These are phyloP conservation scores for Fusarium sp. DNA, from an alignment of 2,329 filamentous ascomycete species.

Conservation along the genomic window DNA sequence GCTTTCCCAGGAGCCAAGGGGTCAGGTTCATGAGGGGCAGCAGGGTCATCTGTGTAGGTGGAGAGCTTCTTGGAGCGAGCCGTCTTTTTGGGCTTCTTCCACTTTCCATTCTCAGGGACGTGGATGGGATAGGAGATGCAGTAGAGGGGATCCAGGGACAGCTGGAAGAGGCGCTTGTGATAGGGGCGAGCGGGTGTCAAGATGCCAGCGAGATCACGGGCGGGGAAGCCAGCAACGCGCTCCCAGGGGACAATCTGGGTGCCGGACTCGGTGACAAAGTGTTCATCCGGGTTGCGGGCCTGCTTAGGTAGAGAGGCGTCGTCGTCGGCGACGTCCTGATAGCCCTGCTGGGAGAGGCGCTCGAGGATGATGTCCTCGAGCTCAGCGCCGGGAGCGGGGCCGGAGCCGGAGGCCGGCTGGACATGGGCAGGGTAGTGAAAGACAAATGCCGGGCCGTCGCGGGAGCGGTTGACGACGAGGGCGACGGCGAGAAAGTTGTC, in stretches of 20 bases:
- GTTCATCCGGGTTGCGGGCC: constrained; percentile 65
- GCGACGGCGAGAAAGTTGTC: constrained; percentile 77
- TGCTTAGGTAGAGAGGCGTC: constrained; percentile 57
- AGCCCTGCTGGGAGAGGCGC: constrained; percentile 56
- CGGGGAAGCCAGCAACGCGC: constrained; percentile 77
- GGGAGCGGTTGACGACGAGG: constrained; percentile 79
- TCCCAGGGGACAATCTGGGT: constrained; percentile 76
- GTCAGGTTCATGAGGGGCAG: constrained; percentile 47
- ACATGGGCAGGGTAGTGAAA: constrained; percentile 86
- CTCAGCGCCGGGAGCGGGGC: constrained; percentile 51
- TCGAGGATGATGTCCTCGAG: constrained; percentile 66
- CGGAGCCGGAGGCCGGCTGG: constrained; percentile 51
- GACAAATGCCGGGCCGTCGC: constrained; percentile 83
- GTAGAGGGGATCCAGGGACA: constrained; percentile 82
- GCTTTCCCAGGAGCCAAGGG: constrained; percentile 39
- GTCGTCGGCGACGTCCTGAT: constrained; percentile 53
- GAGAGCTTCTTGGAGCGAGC: constrained; percentile 54
- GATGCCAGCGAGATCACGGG: constrained; percentile 83
- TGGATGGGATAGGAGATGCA: constrained; percentile 89
- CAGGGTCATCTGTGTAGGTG: constrained; percentile 50
- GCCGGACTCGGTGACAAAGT: constrained; percentile 66
- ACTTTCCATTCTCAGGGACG: constrained; percentile 81
- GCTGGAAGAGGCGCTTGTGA: constrained; percentile 85
- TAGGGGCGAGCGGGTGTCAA: constrained; percentile 80
- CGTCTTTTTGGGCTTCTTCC: constrained; percentile 75